Base-by-base conservation (phyloP, 2,329 filamentous ascomycete genomes). In the Ophiosphaerella narmari region DNA sequence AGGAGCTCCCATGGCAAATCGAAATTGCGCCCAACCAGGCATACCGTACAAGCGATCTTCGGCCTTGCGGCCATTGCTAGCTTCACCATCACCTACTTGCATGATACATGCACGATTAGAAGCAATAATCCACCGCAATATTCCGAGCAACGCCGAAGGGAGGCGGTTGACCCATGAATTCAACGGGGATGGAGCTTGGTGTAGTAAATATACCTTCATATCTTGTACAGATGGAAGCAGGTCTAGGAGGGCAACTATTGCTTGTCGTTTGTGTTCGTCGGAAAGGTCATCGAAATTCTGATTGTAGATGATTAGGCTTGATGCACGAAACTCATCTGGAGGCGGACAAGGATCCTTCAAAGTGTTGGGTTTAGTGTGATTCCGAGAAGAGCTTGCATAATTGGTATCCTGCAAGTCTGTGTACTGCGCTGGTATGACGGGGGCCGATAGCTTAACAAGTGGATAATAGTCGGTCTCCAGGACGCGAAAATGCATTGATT, bases 41-140 rank as follows among this genome's bases (percentile, higher is more conserved):
- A 93, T 85, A 0, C 86, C 87, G 21, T 75, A 76, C 2, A 94
- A 80, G 9, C 78, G 79, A 54, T 86, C 79, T 32, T 77, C 74
- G 29, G 66, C 71, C 46, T 69, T 76, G 46, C 59, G 65, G n/a
- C 54, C 57, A 14, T 38, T 26, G 7, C 58, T 57, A 6, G 54
- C 57, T 5, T 60, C 52, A 21, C 18, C 18, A 7, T 67, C 73
- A 37, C 87, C 84, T 13, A 94, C 86, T 59, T 93, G 86, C 39
- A 93, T 80, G 52, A 97, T 94, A 60, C 87, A 92, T 0, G 92
- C 93, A 39, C 90, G 81, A 63, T 96, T 96, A 0, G 91, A 96
- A 0, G 91, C 89, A 50, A 97, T 84, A 53, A 96, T 89, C 92
- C 92, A 97, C 43, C 89, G 82, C 16, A 97, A 75, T 0, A 96